Evolutionary conservation across 2,329 filamentous ascomycete species (phyloP).

Genomic region (Metarhizium rileyi): DNA sequence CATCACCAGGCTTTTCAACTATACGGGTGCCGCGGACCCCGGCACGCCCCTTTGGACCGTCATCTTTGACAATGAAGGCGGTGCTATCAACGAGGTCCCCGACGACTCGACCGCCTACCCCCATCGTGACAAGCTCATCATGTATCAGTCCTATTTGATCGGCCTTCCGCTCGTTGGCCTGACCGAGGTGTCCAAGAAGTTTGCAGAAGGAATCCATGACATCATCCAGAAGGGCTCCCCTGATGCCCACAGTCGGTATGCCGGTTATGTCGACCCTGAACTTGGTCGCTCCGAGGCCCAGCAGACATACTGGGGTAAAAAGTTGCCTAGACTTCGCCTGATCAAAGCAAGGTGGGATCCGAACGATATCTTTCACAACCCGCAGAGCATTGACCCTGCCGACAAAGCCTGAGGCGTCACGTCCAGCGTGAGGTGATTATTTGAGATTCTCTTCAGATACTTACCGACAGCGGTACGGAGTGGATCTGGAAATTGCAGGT

Average conservation of each 20-base stretch:
- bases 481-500: no score
- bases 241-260: constrained; percentile 42
- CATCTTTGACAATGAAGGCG: constrained; percentile 53
- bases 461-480: no score
- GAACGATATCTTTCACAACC: constrained; percentile 46
- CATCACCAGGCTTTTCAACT: constrained; percentile 42
- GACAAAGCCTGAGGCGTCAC: no score
- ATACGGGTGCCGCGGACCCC: constrained; percentile 37
- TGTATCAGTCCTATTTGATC: constrained; percentile 52
- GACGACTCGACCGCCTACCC: constrained; percentile 49
- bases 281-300: constrained; percentile 34
- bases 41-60: constrained; percentile 49
- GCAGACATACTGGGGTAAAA: constrained; percentile 44
- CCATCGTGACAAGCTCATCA: constrained; percentile 55
- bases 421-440: no score
- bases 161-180: constrained; percentile 40
- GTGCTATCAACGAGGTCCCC: constrained; percentile 47
- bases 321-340: constrained; percentile 34
- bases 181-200: constrained; percentile 34
- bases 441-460: no score
- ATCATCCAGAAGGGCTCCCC: constrained; percentile 28
- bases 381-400: constrained; percentile 40
- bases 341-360: constrained; percentile 46
- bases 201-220: constrained; percentile 41
- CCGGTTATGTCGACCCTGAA: constrained; percentile 51